Evolutionary conservation across 306 rosid species (phyloP).

Genomic region (Glycine tomentella): DNA sequence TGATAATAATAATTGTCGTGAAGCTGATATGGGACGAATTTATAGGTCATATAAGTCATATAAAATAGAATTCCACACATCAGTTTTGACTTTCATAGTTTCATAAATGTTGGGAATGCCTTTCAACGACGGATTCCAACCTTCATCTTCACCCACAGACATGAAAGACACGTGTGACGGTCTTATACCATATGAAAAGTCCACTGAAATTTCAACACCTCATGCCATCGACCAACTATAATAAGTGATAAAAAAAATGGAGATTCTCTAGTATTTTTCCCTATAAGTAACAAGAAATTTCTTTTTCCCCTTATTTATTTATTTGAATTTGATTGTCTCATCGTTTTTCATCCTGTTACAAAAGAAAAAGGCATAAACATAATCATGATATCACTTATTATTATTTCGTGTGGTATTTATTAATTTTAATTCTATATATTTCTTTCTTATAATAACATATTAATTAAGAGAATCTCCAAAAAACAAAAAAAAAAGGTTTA

Average conservation of each 20-base stretch:
- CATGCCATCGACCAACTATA: conserved; percentile 22
- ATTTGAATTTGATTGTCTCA: not conserved
- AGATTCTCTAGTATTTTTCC: too few species aligned
- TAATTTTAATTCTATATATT: not conserved
- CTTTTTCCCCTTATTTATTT: not conserved
- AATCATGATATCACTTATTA: not conserved
- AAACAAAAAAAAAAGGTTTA: not conserved
- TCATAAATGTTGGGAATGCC: not conserved
- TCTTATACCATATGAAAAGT: not conserved
- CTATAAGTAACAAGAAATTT: not conserved
- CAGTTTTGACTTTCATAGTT: conserved; percentile 11
- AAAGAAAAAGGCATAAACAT: not conserved
- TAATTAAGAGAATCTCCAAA: not conserved
- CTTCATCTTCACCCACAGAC: conserved; percentile 17
- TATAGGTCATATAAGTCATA: conserved; percentile 8
- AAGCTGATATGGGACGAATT: not conserved
- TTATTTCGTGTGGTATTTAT: not conserved
- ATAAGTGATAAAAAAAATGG: not conserved
- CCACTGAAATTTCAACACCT: conserved; percentile 13
- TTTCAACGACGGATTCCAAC: conserved; percentile 37
- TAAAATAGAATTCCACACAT: conserved; percentile 28
- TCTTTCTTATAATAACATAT: not conserved
- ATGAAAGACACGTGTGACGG: conserved; percentile 4
- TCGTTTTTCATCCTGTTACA: not conserved
- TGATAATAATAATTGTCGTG: not conserved